phyloP scores from a whole-genome alignment of 140 eudicot species.

The Oenanthe javanica region DNA sequence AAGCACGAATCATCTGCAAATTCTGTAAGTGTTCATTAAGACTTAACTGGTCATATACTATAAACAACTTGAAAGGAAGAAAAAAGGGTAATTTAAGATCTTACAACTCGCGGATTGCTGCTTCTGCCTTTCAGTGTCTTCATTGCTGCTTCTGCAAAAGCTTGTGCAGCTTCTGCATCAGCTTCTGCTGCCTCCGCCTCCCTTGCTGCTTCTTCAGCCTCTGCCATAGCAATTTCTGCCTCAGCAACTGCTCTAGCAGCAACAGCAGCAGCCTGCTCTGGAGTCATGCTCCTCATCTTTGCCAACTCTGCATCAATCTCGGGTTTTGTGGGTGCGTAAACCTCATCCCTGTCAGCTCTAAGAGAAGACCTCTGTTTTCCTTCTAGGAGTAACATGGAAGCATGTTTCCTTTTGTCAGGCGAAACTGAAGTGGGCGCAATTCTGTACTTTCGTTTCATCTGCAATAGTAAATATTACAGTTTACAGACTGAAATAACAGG shows the following conservation, averaged over 20 bases:
- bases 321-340: slow-evolving; percentile 38
- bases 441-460: slow-evolving; percentile 72
- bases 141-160: slow-evolving; percentile 92
- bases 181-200: slow-evolving; percentile 99
- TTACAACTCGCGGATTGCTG: slow-evolving; percentile 58
- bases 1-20: slow-evolving; percentile 10
- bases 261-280: slow-evolving; percentile 94
- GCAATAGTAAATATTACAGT: slow-evolving; percentile 10
- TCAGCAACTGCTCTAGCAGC: slow-evolving; percentile 97
- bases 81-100: neutral
- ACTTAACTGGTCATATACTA: neutral
- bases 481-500: neutral
- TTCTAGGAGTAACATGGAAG: slow-evolving; percentile 40
- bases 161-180: slow-evolving; percentile 96
- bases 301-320: slow-evolving; percentile 79
- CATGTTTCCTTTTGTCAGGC: slow-evolving; percentile 49
- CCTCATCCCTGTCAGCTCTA: slow-evolving; percentile 50
- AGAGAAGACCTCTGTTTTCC: slow-evolving; percentile 47
- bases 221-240: slow-evolving; percentile 97
- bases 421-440: slow-evolving; percentile 41
- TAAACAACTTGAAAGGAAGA: neutral
- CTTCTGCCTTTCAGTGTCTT: slow-evolving; percentile 78
- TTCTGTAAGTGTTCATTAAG: neutral
- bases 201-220: slow-evolving; percentile 93
- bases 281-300: slow-evolving; percentile 83